Percentiles rank a stretch among this genome's conserved stretches.
Evolutionary conservation across 1,284 basidiomycete species (phyloP).

Genomic region (Fomitopsis betulina): DNA sequence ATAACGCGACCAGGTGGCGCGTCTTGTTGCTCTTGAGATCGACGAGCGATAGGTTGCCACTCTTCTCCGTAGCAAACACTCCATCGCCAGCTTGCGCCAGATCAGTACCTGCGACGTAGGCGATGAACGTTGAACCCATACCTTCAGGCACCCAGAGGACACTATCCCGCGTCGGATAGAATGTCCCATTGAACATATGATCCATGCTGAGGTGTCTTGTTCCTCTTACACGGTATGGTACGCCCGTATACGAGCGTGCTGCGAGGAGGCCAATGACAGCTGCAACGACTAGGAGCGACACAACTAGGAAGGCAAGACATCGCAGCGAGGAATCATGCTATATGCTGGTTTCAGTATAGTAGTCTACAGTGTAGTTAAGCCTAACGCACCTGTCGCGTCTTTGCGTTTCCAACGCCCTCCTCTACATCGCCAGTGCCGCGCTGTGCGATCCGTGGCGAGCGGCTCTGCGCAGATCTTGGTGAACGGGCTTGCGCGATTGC

Average conservation of each 20-base stretch:
- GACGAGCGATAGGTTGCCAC: conserved; percentile 68
- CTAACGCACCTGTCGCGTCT: conserved; percentile 32
- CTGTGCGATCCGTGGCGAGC: conserved; percentile 25
- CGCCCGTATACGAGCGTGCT: conserved; percentile 61
- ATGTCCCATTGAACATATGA: conserved; percentile 88
- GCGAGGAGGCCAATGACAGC: conserved; percentile 66
- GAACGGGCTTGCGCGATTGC: too few species aligned
- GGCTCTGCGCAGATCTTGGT: conserved; percentile 12
- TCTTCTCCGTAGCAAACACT: conserved; percentile 67
- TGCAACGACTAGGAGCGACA: conserved; percentile 49
- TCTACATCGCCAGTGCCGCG: conserved; percentile 20
- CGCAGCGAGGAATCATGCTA: conserved; percentile 47
- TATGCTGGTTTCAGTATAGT: neutral
- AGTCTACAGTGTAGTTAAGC: neutral
- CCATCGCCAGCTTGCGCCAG: conserved; percentile 74
- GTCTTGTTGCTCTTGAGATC: conserved; percentile 76
- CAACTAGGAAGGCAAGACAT: conserved; percentile 50
- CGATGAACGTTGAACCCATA: conserved; percentile 22
- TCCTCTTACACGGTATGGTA: conserved; percentile 47
- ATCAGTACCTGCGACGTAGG: neutral
- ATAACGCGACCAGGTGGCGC: conserved; percentile 50
- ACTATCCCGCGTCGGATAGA: conserved; percentile 39
- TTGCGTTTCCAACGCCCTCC: conserved; percentile 32
- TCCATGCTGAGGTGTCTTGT: conserved; percentile 76
- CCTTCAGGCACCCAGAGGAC: conserved; percentile 89